Conservation (phyloP, 352 stramenopile species). For the Phytophthora hibernalis region DNA sequence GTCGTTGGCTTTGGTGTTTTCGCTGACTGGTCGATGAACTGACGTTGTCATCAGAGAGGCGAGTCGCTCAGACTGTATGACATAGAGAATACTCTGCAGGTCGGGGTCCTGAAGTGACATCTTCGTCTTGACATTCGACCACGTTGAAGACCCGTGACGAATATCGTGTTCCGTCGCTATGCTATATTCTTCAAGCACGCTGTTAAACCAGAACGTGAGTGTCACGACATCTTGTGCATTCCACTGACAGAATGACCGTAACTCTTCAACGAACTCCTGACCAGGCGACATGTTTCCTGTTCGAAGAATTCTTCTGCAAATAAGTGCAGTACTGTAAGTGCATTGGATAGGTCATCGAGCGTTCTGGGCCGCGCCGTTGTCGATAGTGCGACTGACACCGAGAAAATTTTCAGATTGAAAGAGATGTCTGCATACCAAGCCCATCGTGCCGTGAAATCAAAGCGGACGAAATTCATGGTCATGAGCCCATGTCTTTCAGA, state of each 20-base stretch:
- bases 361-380: neutral
- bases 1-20: no score
- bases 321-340: conserved; percentile 8
- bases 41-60: neutral
- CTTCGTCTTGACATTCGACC: no score
- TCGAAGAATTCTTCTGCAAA: conserved; percentile 23
- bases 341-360: conserved; percentile 12
- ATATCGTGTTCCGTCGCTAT: neutral
- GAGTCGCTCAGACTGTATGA: conserved; percentile 12
- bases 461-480: conserved; percentile 14
- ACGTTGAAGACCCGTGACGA: no score
- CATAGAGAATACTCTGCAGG: conserved; percentile 10
- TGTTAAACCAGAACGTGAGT: neutral
- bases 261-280: conserved; percentile 10
- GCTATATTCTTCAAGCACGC: neutral
- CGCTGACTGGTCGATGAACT: no score
- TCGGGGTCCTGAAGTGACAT: conserved; percentile 4
- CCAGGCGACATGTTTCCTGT: neutral
- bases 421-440: conserved; percentile 22
- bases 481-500: conserved; percentile 8
- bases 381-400: neutral
- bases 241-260: neutral
- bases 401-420: conserved; percentile 18
- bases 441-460: conserved; percentile 16
- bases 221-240: neutral